Evolutionary conservation across 345 rosid species (phyloP).

Genomic region (Boechera stricta): DNA sequence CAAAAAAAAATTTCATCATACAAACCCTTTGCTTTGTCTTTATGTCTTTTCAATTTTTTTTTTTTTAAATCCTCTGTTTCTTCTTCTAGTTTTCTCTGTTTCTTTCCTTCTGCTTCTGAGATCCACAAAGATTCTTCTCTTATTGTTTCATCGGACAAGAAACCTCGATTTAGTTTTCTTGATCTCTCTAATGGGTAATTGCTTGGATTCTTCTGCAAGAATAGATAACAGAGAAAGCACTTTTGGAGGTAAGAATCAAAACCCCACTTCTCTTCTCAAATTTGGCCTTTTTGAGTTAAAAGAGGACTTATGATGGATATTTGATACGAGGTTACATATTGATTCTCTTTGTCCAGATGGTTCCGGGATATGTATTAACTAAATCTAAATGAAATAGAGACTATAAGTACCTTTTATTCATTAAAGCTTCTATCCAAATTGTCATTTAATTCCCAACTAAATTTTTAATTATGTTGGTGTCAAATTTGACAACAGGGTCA

Average conservation of each 20-base stretch:
- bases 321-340: constrained; percentile 16
- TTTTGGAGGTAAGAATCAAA: constrained; percentile 43
- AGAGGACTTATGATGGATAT: neutral
- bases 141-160: neutral
- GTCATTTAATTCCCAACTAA: neutral
- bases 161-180: constrained; percentile 18
- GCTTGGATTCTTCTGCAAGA: constrained; percentile 61
- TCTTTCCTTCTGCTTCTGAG: constrained; percentile 9
- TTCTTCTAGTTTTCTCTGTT: constrained; percentile 24
- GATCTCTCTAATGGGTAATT: constrained; percentile 63
- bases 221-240: constrained; percentile 59
- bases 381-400: no score
- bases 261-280: constrained; percentile 9
- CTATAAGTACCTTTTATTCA: neutral
- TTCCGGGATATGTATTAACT: no score
- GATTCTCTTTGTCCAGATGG: neutral
- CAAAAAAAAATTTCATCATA: constrained; percentile 17
- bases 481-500: constrained; percentile 49
- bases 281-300: neutral
- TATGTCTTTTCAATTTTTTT: neutral
- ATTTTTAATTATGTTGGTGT: constrained; percentile 3
- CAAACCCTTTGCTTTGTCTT: constrained; percentile 33
- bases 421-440: neutral
- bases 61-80: constrained; percentile 27
- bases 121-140: constrained; percentile 20